Conservation (phyloP, 768 basidiomycete genomes). For the Tricholoma sp. region DNA sequence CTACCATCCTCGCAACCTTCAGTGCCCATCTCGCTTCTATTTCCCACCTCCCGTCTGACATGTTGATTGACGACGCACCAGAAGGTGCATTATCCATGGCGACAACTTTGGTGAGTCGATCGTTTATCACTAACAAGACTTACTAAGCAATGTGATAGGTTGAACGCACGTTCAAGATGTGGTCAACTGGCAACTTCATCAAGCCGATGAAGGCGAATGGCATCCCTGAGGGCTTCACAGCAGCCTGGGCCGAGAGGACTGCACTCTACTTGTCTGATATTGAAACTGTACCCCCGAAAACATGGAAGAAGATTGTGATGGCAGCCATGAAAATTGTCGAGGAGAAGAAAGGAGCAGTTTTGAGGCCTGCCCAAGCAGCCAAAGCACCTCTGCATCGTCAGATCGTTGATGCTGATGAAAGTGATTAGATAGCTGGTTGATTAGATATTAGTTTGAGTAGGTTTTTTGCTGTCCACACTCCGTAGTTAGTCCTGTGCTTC, state of each 20-base stretch:
- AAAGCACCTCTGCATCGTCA: neutral
- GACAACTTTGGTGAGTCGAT: neutral
- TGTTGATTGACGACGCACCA: neutral
- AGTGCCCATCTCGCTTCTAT: neutral
- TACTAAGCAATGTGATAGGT: conserved; percentile 3
- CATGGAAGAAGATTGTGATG: conserved; percentile 3
- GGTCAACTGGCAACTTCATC: conserved; percentile 2
- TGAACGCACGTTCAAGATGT: conserved; percentile 2
- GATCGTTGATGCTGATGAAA: conserved; percentile 2
- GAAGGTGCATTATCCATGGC: conserved; percentile 4
- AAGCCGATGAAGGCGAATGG: neutral
- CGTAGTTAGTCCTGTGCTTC: neutral
- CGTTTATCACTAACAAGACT: neutral
- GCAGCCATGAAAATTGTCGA: neutral
- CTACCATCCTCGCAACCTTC: conserved; percentile 1
- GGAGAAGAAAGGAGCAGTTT: neutral
- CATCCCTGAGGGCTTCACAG: neutral
- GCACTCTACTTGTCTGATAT: conserved; percentile 1
- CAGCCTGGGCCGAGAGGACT: neutral
- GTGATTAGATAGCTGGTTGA: conserved; percentile 2
- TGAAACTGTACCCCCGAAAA: neutral
- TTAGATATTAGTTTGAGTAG: neutral
- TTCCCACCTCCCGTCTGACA: neutral
- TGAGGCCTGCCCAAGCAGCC: neutral
- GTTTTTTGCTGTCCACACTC: neutral